Evolutionary conservation across 2,329 filamentous ascomycete genomes (phyloP), one percentile per base, ranked within the genome.

Genomic region (Penicillium sp.): DNA sequence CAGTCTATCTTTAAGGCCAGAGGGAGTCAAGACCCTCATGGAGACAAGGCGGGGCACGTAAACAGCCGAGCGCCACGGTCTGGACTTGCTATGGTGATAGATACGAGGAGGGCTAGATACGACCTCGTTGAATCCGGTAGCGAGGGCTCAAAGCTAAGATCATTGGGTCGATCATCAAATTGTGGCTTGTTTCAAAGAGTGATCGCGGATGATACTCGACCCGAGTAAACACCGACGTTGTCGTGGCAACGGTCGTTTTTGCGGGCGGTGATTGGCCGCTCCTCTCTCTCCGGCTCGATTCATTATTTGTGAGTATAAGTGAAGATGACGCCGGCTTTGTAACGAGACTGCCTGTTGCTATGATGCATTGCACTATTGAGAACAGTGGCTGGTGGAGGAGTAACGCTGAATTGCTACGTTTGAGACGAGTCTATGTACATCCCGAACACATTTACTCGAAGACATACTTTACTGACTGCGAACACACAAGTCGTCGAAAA

Each of bases 81-180:
- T 43, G 46, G 52, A 49, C 47, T 43, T 45, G 20, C 52, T 33
- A 55, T 55, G 38, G 52, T 42, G 52, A 55, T 49, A 21, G 23
- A n/a, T n/a, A n/a, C n/a, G n/a, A n/a, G n/a, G n/a, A n/a, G n/a
- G n/a, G n/a, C n/a, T n/a, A n/a, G n/a, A n/a, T n/a, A n/a, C n/a
- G n/a, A 43, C 20, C 40, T 21, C 40, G 40, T 42, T n/a, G 40
- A n/a, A 20, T 11, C 40, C n/a, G 40, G 33, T 38, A 38, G 33
- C 33, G 33, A 38, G 33, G 3, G 5, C 40, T 18, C n/a, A 42
- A 21, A 42, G 40, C n/a, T 42, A 5, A 42, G 40, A 42, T 42
- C 40, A 43, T 43, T 43, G 40, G 40, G 11, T 21, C 40, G 40
- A 43, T 43, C 20, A 21, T 2, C 18, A 12, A 3, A 7, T 14